Conservation (phyloP, 208 protist species). For the Leishmania major region DNA sequence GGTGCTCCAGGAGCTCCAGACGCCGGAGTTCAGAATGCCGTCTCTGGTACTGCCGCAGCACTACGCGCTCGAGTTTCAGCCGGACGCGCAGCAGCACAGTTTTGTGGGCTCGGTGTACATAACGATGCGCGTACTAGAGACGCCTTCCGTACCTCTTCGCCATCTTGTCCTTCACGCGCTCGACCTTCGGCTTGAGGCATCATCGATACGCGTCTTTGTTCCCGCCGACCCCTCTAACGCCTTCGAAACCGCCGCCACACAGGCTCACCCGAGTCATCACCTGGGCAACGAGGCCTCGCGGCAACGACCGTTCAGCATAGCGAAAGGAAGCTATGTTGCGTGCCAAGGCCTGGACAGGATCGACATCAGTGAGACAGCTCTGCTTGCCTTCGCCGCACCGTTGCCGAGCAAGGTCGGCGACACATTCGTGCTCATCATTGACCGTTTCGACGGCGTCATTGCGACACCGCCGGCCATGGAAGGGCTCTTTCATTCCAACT, state of each 20-base stretch:
- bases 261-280: conserved; percentile 12
- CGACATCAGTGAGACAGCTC: conserved; percentile 37
- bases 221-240: neutral
- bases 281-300: neutral
- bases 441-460: conserved; percentile 49
- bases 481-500: conserved; percentile 48
- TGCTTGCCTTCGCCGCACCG: conserved; percentile 34
- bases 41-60: conserved; percentile 34
- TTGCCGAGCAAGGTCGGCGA: conserved; percentile 42
- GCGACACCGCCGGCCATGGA: conserved; percentile 3
- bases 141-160: conserved; percentile 13
- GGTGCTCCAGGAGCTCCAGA: conserved; percentile 10
- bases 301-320: neutral
- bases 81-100: conserved; percentile 11
- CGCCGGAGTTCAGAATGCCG: conserved; percentile 31
- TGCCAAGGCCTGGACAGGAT: conserved; percentile 23
- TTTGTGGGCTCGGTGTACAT: conserved; percentile 40
- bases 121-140: conserved; percentile 28
- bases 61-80: conserved; percentile 55
- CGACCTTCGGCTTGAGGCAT: conserved; percentile 16
- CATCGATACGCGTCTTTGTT: conserved; percentile 6
- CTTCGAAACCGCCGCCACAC: neutral
- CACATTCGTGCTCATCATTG: conserved; percentile 39
- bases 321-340: conserved; percentile 1
- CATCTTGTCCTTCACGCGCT: conserved; percentile 51